Base-by-base conservation (phyloP, 2,329 filamentous ascomycete genomes). In the Hymenoscyphus salicellus region DNA sequence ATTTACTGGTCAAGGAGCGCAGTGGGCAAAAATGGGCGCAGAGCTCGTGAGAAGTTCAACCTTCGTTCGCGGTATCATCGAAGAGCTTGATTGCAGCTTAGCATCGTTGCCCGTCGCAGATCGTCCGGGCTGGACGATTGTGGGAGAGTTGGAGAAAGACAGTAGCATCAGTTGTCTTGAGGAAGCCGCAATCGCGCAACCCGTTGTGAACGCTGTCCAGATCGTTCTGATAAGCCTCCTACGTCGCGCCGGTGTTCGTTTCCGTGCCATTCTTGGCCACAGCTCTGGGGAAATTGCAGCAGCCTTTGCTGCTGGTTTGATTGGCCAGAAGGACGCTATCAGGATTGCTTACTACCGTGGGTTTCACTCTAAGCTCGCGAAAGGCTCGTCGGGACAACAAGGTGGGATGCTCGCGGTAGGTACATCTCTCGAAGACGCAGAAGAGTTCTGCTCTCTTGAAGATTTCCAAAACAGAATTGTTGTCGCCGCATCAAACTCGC, bases 371-470 rank as follows among this genome's bases (percentile, higher is more conserved):
- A 7, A 26, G 7, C 36, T 41, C 1, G 55, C 46, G 3, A 7
- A 20, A 17, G 26, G 28, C 2, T 33, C 23, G 52, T 17, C 8
- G 2, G 43, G 41, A 17, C 11, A 10, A 1, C 32, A 46, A 30
- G 83, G 83, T 0, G 76, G 74, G 1, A 85, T 85, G 83, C 68
- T 84, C 56, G 81, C 81, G 0, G 81, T 78, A 0, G 79, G 78
- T 0, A 75, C 76, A 3, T 59, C 56, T 16, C 8, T 43, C 10
- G 26, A 49, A 17, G 57, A 63, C 17, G 28, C 49, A 3, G n/a
- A 55, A 23, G 16, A 55, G 26, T 23, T 58, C 6, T n/a, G 30
- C 16, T 7, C 14, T 33, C 36, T 28, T 10, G 11, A 20, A 30
- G 14, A 16, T 5, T 55, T 30, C 17, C n/a, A 43, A 30, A 23